A percentile compares a stretch with the other conserved stretches of the same genome.
Conservation (phyloP, 2,329 filamentous ascomycete species). For the Botryotinia globosa region DNA sequence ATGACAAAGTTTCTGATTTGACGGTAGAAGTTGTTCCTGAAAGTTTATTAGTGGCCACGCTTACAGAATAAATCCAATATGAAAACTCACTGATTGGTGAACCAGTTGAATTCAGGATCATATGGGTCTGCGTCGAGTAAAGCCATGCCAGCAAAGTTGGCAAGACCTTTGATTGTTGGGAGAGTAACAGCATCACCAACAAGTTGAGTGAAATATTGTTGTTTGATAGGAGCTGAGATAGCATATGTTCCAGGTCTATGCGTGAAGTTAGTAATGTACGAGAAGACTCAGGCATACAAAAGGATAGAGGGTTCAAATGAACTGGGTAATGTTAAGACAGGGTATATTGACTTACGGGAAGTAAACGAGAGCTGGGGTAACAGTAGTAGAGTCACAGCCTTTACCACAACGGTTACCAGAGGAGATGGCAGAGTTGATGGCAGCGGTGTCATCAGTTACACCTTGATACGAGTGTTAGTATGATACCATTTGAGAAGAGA, state of each 20-base stretch:
- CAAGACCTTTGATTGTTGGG: slow-evolving; percentile 71
- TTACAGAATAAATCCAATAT: not conserved
- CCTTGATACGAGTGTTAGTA: slow-evolving; percentile 55
- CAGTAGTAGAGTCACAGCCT: slow-evolving; percentile 79
- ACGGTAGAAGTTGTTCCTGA: slow-evolving; percentile 71
- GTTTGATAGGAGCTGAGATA: slow-evolving; percentile 74
- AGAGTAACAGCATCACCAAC: slow-evolving; percentile 72
- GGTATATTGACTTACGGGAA: slow-evolving; percentile 47
- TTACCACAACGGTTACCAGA: slow-evolving; percentile 76
- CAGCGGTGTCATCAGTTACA: slow-evolving; percentile 74
- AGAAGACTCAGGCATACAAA: not conserved
- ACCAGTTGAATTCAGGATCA: slow-evolving; percentile 68
- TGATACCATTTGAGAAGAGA: not conserved
- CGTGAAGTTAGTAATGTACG: slow-evolving; percentile 38
- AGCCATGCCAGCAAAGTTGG: slow-evolving; percentile 77
- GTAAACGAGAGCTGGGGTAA: slow-evolving; percentile 83
- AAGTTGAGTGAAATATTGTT: slow-evolving; percentile 92
- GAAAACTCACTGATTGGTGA: slow-evolving; percentile 60
- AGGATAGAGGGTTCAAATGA: not conserved
- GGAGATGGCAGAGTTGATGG: slow-evolving; percentile 81
- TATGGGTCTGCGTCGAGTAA: slow-evolving; percentile 90
- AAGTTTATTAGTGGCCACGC: not conserved
- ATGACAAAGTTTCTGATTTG: slow-evolving; percentile 80
- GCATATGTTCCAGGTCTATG: slow-evolving; percentile 70
- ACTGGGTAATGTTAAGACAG: not conserved